Evolutionary conservation across 139 green algal genomes (phyloP), one percentile per base, ranked within the genome.

Genomic region (Pleodorina starrii): DNA sequence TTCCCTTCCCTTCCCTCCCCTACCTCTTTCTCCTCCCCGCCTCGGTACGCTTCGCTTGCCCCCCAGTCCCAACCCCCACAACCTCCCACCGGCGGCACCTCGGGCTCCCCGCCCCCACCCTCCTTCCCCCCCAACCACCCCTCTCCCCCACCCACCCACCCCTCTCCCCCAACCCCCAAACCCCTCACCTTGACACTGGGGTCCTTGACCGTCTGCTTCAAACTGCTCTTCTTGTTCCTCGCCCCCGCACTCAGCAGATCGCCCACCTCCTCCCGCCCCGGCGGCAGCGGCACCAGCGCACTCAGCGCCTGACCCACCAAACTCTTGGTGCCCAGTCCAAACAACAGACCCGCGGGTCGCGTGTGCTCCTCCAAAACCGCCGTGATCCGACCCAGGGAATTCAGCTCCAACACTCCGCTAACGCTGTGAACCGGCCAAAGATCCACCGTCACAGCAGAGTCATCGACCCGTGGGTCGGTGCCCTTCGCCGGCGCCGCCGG

Each of bases 151-250:
- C n/a, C n/a, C n/a, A n/a, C n/a, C n/a, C n/a, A n/a, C n/a, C n/a
- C n/a, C n/a, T n/a, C n/a, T n/a, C n/a, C n/a, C n/a, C n/a, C n/a
- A n/a, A n/a, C n/a, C n/a, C n/a, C n/a, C n/a, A n/a, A n/a, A n/a
- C 25, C 10, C 2, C 74, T 2, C 32, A 82, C 74, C 74, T 82
- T 82, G 44, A 82, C 38, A 6, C 9, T 27, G 27, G 48, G 40
- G 27, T 84, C 48, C 48, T 84, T 69, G 14, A 40, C n/a, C 14
- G n/a, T 40, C 10, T 57, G 66, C 81, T 87, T 87, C 25, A 87
- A 14, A 60, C 63, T 87, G 81, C 81, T 87, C 44, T 87, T 87
- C 81, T 87, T 87, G 60, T 50, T 72, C 5, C 76, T 21, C 12
- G 38, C 40, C n/a, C 43, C 36, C n/a, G 44, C 25, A 2, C 12